Evolutionary conservation across 257 asterid genomes (phyloP).

Genomic region (Rehmannia glutinosa): DNA sequence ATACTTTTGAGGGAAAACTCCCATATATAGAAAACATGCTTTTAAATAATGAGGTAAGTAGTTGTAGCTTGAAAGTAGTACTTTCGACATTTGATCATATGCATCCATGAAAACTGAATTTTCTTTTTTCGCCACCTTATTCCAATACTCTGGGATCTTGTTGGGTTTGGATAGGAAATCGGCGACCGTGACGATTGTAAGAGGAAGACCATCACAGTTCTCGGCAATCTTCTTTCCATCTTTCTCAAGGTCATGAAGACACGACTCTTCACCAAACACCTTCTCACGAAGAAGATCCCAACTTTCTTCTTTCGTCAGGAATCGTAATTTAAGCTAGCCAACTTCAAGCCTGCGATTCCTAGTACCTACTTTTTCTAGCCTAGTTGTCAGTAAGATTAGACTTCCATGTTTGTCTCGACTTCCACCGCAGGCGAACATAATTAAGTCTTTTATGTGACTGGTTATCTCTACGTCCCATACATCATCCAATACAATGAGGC

Average conservation of each 20-base stretch:
- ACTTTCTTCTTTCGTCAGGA: background rate
- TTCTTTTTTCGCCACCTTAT: background rate
- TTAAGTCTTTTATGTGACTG: background rate
- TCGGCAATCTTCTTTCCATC: slow-evolving; percentile 10
- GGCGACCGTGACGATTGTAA: slow-evolving; percentile 15
- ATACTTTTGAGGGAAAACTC: background rate
- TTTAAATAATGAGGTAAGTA: slow-evolving; percentile 16
- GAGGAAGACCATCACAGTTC: slow-evolving; percentile 29
- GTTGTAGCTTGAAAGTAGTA: slow-evolving; percentile 16
- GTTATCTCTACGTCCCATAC: background rate
- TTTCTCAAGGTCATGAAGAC: background rate
- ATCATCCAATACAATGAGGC: background rate
- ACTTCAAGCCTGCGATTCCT: too few relatives aligned
- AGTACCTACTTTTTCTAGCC: background rate
- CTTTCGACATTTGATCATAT: background rate
- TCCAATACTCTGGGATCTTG: slow-evolving; percentile 9
- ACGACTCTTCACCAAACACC: background rate
- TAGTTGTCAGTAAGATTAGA: background rate
- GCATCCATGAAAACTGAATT: background rate
- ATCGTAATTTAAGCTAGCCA: background rate
- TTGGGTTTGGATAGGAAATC: background rate
- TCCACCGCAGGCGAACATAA: too few relatives aligned
- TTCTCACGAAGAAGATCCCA: slow-evolving; percentile 17
- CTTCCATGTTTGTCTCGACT: too few relatives aligned
- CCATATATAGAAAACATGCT: slow-evolving; percentile 13